Evolutionary conservation across 1,284 basidiomycete genomes (phyloP).

Genomic region (Ganoderma meredithae): DNA sequence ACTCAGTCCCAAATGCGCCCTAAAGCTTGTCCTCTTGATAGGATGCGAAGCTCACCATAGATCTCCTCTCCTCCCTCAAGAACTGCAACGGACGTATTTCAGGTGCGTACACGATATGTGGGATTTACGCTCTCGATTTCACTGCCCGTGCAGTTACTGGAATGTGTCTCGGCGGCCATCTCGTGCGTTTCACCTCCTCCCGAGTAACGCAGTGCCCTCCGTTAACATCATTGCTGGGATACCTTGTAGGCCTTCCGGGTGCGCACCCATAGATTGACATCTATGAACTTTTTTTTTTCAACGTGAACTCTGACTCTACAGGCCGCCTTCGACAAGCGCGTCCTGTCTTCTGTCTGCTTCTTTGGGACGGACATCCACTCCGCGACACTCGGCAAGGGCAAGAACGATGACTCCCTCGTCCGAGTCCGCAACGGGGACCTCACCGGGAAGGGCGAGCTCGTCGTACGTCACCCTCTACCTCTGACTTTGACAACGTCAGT

Average conservation of each 20-base stretch:
- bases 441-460: conserved; percentile 80
- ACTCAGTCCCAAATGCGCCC: background rate
- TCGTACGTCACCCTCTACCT: conserved; percentile 55
- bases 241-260: conserved; percentile 62
- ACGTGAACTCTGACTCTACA: conserved; percentile 37
- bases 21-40: conserved; percentile 39
- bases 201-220: background rate
- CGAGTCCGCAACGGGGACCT: conserved; percentile 80
- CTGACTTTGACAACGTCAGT: too few species aligned
- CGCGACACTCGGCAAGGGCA: conserved; percentile 86
- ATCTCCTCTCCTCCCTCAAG: conserved; percentile 72
- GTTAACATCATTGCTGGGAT: background rate
- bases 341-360: conserved; percentile 89
- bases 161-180: conserved; percentile 87
- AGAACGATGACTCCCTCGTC: conserved; percentile 79
- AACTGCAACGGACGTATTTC: conserved; percentile 93
- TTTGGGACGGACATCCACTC: conserved; percentile 92
- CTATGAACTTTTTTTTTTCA: background rate
- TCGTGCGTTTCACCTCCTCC: conserved; percentile 55
- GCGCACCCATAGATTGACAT: conserved; percentile 20
- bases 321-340: conserved; percentile 87
- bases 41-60: conserved; percentile 81
- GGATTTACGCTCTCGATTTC: background rate
- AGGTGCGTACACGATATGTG: conserved; percentile 51
- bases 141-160: conserved; percentile 65